Percentiles rank a stretch among this genome's conserved stretches.
Conservation (phyloP, 345 rosid genomes). For the Gossypium stocksii region DNA sequence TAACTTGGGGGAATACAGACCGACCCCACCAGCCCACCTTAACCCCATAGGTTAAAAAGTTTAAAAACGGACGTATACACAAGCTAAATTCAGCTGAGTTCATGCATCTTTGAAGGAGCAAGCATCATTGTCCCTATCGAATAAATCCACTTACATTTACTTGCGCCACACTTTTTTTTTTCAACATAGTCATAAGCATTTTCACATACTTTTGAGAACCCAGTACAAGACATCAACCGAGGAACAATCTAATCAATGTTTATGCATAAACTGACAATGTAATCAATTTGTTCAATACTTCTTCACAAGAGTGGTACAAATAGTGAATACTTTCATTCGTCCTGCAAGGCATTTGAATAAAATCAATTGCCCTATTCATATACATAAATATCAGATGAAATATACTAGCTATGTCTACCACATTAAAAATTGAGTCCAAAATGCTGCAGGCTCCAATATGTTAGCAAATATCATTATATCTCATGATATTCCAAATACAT, state of each 20-base stretch:
- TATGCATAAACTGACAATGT: not conserved
- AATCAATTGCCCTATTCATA: not conserved
- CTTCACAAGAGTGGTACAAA: not conserved
- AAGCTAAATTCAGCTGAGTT: not conserved
- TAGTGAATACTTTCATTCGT: not conserved
- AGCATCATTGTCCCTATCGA: not conserved
- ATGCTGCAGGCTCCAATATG: not conserved
- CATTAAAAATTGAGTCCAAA: not conserved
- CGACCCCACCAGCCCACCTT: not conserved
- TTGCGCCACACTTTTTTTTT: not conserved
- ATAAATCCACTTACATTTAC: not conserved
- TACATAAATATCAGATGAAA: too few species aligned
- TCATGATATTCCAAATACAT: too few species aligned
- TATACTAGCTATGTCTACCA: not conserved
- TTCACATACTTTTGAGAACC: not conserved
- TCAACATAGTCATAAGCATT: not conserved
- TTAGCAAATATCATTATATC: too few species aligned
- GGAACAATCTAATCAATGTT: not conserved
- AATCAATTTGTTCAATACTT: not conserved
- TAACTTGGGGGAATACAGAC: not conserved
- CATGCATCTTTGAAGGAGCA: slow-evolving; percentile 1
- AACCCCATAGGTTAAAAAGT: too few species aligned
- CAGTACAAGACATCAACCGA: not conserved
- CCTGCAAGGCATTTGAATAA: not conserved
- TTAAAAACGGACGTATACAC: too few species aligned